Conservation (phyloP, 202 grass and related monocot species). For the Schoenoplectus tabernaemontani region DNA sequence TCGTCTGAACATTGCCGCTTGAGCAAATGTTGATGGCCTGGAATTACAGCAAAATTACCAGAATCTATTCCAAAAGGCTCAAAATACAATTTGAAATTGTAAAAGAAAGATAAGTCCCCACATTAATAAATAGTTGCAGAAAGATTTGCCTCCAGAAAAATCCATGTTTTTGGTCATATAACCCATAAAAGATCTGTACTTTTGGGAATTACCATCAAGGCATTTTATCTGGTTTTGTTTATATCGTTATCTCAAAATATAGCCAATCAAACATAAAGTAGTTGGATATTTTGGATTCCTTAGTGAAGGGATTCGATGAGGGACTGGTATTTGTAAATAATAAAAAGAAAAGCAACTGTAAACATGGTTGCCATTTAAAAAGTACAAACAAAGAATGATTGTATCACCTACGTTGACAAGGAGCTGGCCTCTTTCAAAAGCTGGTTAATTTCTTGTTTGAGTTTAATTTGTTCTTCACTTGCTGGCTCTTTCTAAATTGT, state of each 20-base stretch:
- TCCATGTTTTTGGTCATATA: not conserved
- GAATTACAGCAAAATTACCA: slow-evolving; percentile 9
- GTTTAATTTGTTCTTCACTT: slow-evolving; percentile 47
- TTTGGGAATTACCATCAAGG: not conserved
- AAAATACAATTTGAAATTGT: too few relatives aligned
- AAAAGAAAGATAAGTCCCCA: not conserved
- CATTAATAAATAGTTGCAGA: not conserved
- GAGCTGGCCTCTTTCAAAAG: slow-evolving; percentile 70
- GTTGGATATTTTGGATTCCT: too few relatives aligned
- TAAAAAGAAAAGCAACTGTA: not conserved
- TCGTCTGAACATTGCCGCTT: slow-evolving; percentile 75
- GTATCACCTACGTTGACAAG: slow-evolving; percentile 47
- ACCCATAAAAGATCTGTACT: not conserved
- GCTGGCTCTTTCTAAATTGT: slow-evolving; percentile 47
- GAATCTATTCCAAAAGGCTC: not conserved
- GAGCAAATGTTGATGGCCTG: slow-evolving; percentile 94
- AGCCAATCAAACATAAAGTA: too few relatives aligned
- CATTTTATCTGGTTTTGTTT: not conserved
- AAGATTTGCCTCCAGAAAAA: not conserved
- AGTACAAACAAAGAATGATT: not conserved
- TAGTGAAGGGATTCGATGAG: too few relatives aligned
- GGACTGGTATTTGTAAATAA: too few relatives aligned
- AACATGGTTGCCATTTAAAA: not conserved
- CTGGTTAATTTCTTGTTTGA: slow-evolving; percentile 55
- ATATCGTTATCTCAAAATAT: not conserved